These are phyloP conservation scores for Blastobotrys arbuscula DNA, from an alignment of 1,139 yeast species.

Conservation along the genomic window DNA sequence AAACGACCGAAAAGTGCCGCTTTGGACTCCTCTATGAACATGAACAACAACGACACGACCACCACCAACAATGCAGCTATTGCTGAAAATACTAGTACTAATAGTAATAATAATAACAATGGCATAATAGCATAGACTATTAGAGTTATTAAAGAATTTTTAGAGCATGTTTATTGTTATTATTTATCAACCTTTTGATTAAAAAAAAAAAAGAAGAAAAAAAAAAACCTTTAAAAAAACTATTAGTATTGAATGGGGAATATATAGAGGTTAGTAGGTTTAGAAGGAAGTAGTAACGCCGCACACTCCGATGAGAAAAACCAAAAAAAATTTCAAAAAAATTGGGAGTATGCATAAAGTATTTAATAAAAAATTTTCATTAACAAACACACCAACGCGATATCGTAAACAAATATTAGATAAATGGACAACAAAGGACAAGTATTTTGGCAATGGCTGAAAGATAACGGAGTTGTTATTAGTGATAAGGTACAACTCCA, in stretches of 20 bases:
- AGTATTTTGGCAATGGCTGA: conserved; percentile 51
- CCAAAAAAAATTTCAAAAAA: too few species aligned
- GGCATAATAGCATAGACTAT: background rate
- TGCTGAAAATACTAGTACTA: background rate
- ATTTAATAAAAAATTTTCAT: background rate
- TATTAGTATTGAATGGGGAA: too few species aligned
- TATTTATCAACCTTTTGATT: background rate
- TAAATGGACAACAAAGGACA: conserved; percentile 9
- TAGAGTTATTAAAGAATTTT: too few species aligned
- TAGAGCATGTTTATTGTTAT: too few species aligned
- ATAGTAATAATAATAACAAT: background rate
- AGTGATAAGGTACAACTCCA: conserved; percentile 53
- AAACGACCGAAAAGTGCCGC: conserved; percentile 9
- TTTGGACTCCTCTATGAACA: background rate
- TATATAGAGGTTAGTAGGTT: too few species aligned
- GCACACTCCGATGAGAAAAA: too few species aligned
- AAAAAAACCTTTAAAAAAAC: background rate
- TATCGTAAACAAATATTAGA: background rate
- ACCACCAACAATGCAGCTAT: background rate
- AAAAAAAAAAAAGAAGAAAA: background rate
- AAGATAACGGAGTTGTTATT: conserved; percentile 40
- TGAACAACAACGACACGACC: background rate
- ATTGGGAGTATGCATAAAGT: background rate
- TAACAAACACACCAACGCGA: background rate
- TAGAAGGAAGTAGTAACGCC: too few species aligned